Evolutionary conservation across 2,329 filamentous ascomycete genomes (phyloP).

Genomic region (Cucurbitaria berberidis): DNA sequence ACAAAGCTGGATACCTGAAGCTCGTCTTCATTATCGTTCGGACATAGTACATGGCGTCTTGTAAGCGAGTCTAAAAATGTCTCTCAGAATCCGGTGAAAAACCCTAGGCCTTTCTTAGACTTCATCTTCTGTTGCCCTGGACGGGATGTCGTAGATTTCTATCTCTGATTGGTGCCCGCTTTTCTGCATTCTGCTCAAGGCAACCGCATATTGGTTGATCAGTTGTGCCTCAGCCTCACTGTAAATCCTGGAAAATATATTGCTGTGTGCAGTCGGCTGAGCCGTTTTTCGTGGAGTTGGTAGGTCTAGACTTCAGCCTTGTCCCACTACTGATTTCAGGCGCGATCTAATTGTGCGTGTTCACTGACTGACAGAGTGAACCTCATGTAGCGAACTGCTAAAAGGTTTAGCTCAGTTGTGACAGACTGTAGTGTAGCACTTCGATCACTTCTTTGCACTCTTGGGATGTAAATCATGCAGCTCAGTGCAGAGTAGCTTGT

Average conservation of each 20-base stretch:
- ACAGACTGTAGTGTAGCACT: neutral
- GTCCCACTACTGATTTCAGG: neutral
- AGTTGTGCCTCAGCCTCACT: neutral
- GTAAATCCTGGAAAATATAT: neutral
- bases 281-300: neutral
- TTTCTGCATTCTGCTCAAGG: neutral
- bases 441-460: neutral
- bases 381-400: neutral
- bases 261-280: neutral
- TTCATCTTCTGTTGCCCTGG: neutral
- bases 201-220: neutral
- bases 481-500: no score
- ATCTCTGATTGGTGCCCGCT: neutral
- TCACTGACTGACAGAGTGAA: neutral
- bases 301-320: neutral
- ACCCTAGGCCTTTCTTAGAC: neutral
- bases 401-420: neutral
- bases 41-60: no score
- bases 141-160: neutral
- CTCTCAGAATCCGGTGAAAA: neutral
- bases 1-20: neutral
- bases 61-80: no score
- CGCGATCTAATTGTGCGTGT: neutral
- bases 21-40: neutral
- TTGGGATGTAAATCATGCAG: no score